Evolutionary conservation across 2,329 filamentous ascomycete species (phyloP).

Genomic region (Cercospora zeae-maydis): DNA sequence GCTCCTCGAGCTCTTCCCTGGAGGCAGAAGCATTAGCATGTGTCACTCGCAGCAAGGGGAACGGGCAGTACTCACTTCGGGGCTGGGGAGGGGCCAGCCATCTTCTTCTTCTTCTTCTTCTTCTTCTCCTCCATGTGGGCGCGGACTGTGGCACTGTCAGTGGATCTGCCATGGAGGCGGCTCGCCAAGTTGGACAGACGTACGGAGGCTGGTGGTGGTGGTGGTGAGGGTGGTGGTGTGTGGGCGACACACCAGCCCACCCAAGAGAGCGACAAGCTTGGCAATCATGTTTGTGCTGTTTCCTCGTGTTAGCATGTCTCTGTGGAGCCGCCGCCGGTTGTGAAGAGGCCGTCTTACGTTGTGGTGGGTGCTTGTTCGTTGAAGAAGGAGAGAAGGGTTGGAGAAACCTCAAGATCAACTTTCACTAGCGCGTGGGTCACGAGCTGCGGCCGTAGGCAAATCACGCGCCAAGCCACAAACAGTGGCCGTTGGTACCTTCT

Average conservation of each 20-base stretch:
- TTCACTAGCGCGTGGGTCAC: not conserved
- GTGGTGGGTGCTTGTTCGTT: not conserved
- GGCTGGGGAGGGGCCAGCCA: not conserved
- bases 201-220: not conserved
- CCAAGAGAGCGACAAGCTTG: not conserved
- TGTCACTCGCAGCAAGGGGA: not conserved
- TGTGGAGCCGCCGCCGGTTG: not conserved
- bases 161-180: not conserved
- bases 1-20: not conserved
- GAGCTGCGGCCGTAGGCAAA: not conserved
- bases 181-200: not conserved
- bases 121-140: conserved; percentile 3
- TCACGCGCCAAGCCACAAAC: not conserved
- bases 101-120: conserved; percentile 6
- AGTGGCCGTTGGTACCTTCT: not conserved
- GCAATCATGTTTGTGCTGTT: conserved; percentile 3
- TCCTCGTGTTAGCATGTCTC: not conserved
- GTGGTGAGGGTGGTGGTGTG: conserved; percentile 1
- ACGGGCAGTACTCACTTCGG: not conserved
- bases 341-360: not conserved
- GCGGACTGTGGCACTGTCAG: conserved; percentile 5
- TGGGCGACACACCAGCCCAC: not conserved
- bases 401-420: not conserved
- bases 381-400: not conserved
- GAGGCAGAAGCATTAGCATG: not conserved